A percentile compares a stretch with the other conserved stretches of the same genome.
Evolutionary conservation across 2,329 filamentous ascomycete genomes (phyloP).

Genomic region (Alternaria sp.): DNA sequence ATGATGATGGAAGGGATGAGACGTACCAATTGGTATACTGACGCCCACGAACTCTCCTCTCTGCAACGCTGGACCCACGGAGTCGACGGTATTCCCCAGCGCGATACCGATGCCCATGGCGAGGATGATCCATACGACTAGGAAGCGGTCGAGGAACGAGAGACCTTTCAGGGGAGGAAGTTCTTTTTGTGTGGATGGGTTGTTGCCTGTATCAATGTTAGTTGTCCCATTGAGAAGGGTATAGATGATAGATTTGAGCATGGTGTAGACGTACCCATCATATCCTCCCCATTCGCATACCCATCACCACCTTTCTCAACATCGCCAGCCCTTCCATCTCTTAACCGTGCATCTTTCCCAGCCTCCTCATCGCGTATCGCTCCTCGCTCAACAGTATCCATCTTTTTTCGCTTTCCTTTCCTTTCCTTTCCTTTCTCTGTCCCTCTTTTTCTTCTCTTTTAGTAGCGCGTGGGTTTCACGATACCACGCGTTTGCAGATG

Average conservation of each 20-base stretch:
- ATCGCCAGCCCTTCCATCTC: constrained; percentile 5
- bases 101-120: constrained; percentile 79
- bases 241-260: no score
- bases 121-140: constrained; percentile 71
- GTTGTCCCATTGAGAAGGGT: no score
- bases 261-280: neutral
- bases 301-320: constrained; percentile 15
- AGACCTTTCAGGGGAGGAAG: constrained; percentile 48
- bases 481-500: neutral
- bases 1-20: neutral
- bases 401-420: neutral
- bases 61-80: constrained; percentile 67
- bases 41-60: constrained; percentile 75
- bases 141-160: constrained; percentile 53
- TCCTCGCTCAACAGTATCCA: constrained; percentile 25
- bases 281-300: no score
- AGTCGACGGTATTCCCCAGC: constrained; percentile 75
- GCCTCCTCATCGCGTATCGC: constrained; percentile 6
- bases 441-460: neutral
- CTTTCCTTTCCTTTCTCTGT: neutral
- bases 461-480: neutral
- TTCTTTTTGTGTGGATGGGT: neutral
- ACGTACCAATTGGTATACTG: constrained; percentile 68
- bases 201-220: neutral
- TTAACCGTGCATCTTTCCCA: neutral